Percentiles rank a stretch among this genome's conserved stretches.
These are phyloP conservation scores for Malus hybrid DNA, from an alignment of 331 rosid species.

Conservation along the genomic window DNA sequence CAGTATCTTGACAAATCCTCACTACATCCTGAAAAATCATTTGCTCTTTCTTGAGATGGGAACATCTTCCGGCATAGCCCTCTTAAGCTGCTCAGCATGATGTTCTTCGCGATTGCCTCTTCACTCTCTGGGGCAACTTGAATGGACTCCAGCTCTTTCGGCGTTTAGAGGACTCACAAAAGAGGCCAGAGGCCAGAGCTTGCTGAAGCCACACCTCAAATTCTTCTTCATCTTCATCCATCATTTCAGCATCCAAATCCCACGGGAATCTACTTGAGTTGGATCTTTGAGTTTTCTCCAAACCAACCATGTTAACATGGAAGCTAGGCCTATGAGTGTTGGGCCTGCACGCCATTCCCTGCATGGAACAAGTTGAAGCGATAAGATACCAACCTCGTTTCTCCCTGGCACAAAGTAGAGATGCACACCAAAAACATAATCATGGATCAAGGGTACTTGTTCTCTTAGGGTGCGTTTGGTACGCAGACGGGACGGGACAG, in stretches of 20 bases:
- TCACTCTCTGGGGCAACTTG: constrained; percentile 76
- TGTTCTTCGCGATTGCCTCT: constrained; percentile 91
- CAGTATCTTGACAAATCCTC: constrained; percentile 12
- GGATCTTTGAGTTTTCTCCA: constrained; percentile 75
- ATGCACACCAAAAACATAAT: background rate
- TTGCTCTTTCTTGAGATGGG: background rate
- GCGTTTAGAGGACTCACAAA: constrained; percentile 81
- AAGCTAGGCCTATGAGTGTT: constrained; percentile 95
- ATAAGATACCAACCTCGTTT: background rate
- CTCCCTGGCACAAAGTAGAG: background rate
- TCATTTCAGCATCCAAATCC: constrained; percentile 96
- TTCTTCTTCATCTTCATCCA: constrained; percentile 94
- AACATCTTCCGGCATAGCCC: background rate
- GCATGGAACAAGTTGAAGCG: constrained; percentile 12
- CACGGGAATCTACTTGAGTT: constrained; percentile 84
- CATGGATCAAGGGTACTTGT: background rate
- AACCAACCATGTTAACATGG: constrained; percentile 97
- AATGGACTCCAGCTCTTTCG: constrained; percentile 98
- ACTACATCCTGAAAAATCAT: constrained; percentile 7
- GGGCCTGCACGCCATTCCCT: constrained; percentile 99
- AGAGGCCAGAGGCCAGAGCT: constrained; percentile 90
- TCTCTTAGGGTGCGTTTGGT: too few relatives aligned
- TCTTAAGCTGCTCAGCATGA: constrained; percentile 48
- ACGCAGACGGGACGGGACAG: too few relatives aligned
- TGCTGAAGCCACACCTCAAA: constrained; percentile 94